Evolutionary conservation across 169 alveolate species (phyloP), one percentile per base, ranked within the genome.

Genomic region (Theileria sp.): DNA sequence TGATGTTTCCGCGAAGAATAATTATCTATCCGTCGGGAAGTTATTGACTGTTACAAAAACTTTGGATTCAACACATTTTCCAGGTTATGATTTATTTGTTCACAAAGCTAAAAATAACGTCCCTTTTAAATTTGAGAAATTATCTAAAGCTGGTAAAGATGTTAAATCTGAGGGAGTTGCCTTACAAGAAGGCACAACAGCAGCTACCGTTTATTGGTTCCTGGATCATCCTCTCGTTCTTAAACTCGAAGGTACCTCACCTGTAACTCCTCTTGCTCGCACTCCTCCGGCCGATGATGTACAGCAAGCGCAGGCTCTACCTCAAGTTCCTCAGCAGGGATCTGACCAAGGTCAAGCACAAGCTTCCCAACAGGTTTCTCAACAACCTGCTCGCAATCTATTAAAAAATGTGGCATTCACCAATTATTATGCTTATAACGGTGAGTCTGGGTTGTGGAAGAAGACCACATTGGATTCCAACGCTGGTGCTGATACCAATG

Each of bases 71-170:
- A 10, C 54, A 44, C 4, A 44, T 44, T 44, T 44, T 44, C 54
- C 1, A 44, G 75, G 51, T 21, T 66, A 36, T 25, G 25, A 66
- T 0, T 2, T 32, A 2, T 66, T 21, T 25, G 17, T 21, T 15
- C 75, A 66, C 58, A n/a, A 32, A 25, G 58, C 17, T 28, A 26
- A 21, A 28, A 44, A 66, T 25, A 38, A 25, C 10, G 75, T 13
- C 6, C 51, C 75, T 26, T 66, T 66, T 25, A 32, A 66, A 15
- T 38, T 66, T 21, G 75, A 66, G 58, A 66, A 66, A 25, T 44
- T 66, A 19, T 21, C 61, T 8, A 21, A 7, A 25, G 58, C 32
- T 8, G 75, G 75, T 1, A 66, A 44, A n/a, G 75, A 66, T 38
- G 51, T 66, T 44, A 44, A 44, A 44, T 44, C 54, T 13, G 54